Percentiles rank a stretch among this genome's conserved stretches.
These are phyloP conservation scores for Asterochloris sp. DNA, from an alignment of 139 green algal genomes.

Conservation along the genomic window DNA sequence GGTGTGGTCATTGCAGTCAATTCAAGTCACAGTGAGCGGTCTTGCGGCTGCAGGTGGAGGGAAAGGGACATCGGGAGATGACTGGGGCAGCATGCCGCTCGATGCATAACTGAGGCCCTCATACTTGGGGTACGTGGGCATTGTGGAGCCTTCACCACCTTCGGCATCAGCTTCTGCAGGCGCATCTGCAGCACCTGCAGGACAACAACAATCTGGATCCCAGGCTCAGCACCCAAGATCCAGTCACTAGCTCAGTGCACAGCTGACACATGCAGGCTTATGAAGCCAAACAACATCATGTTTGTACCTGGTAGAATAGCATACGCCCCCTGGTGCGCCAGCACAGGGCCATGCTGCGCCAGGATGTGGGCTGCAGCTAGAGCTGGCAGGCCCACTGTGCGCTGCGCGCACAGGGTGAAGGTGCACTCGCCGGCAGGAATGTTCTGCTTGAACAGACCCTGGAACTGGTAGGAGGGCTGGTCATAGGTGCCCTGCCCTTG, in stretches of 20 bases:
- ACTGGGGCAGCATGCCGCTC: background rate
- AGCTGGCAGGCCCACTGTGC: conserved; percentile 26
- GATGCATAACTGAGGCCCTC: conserved; percentile 43
- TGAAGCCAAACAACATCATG: background rate
- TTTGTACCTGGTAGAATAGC: conserved; percentile 35
- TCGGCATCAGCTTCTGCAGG: conserved; percentile 14
- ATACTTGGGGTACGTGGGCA: conserved; percentile 58
- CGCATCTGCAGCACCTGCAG: conserved; percentile 18
- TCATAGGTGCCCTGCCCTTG: conserved; percentile 54
- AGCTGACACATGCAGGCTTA: background rate
- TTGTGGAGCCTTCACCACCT: background rate
- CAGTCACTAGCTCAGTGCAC: background rate
- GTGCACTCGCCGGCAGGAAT: conserved; percentile 49
- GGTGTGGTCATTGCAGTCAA: too few species aligned
- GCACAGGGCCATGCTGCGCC: conserved; percentile 38
- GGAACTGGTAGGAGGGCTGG: conserved; percentile 45
- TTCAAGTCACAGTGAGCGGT: background rate
- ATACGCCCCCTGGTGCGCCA: conserved; percentile 45
- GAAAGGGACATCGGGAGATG: conserved; percentile 6
- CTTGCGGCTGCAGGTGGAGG: conserved; percentile 9
- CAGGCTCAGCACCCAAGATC: background rate
- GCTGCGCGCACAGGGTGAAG: conserved; percentile 44
- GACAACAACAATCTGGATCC: background rate
- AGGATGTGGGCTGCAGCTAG: conserved; percentile 39
- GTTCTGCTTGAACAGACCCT: conserved; percentile 50